Evolutionary conservation across 805 yeast genomes (phyloP).

Genomic region (Torulaspora quercuum): DNA sequence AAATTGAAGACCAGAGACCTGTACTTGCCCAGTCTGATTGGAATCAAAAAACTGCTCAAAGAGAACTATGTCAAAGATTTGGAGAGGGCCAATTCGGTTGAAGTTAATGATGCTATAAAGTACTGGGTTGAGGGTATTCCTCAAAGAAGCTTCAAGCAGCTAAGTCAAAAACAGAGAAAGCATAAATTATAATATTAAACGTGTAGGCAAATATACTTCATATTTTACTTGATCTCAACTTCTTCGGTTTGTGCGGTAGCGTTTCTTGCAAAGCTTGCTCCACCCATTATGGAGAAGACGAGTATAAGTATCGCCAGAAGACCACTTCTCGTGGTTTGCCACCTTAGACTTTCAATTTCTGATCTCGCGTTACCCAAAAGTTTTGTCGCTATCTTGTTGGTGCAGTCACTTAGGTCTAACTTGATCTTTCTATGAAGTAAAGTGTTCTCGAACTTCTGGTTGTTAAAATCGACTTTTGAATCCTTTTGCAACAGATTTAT

Average conservation of each 20-base stretch:
- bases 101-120: slow-evolving; percentile 63
- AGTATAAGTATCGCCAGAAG: slow-evolving; percentile 67
- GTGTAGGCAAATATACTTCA: not conserved
- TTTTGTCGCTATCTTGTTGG: slow-evolving; percentile 79
- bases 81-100: slow-evolving; percentile 56
- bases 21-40: slow-evolving; percentile 42
- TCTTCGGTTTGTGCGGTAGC: slow-evolving; percentile 29
- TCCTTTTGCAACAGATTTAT: slow-evolving; percentile 65
- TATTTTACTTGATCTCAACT: not conserved
- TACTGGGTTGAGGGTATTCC: slow-evolving; percentile 75
- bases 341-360: slow-evolving; percentile 81
- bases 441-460: slow-evolving; percentile 81
- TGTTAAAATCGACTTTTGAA: slow-evolving; percentile 76
- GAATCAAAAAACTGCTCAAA: slow-evolving; percentile 42
- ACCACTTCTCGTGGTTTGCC: slow-evolving; percentile 92
- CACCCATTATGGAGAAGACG: slow-evolving; percentile 59
- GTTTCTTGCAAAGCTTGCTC: slow-evolving; percentile 42
- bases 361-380: slow-evolving; percentile 78
- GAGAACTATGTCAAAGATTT: slow-evolving; percentile 34
- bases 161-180: slow-evolving; percentile 52
- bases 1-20: slow-evolving; percentile 36
- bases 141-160: slow-evolving; percentile 56
- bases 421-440: slow-evolving; percentile 65
- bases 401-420: slow-evolving; percentile 72
- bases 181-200: slow-evolving; percentile 70